Conservation (phyloP, 129 eudicot species). For the Flaveria linearis region DNA sequence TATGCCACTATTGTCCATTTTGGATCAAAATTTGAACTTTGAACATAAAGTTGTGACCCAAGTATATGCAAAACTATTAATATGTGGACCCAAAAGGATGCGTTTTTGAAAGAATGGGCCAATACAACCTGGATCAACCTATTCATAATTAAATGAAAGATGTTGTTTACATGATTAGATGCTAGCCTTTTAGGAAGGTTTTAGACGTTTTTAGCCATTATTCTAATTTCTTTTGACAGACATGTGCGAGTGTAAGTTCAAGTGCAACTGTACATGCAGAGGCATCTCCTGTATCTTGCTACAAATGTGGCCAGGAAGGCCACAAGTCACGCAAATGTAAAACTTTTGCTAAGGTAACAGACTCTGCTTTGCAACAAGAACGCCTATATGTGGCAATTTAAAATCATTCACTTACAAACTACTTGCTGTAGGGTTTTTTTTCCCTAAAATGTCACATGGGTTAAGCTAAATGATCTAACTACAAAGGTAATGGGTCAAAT, state of each 20-base stretch:
- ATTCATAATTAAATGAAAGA: too few relatives aligned
- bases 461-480: conserved; percentile 1
- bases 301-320: conserved; percentile 74
- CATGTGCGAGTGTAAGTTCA: conserved; percentile 40
- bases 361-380: not conserved
- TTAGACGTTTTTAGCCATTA: not conserved
- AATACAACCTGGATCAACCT: not conserved
- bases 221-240: conserved; percentile 45
- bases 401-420: not conserved
- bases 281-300: conserved; percentile 55
- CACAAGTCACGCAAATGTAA: conserved; percentile 86
- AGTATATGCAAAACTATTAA: not conserved
- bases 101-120: not conserved
- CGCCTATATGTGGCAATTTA: not conserved
- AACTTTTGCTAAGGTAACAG: conserved; percentile 50
- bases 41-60: not conserved
- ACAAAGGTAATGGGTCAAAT: not conserved
- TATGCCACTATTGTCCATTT: not conserved
- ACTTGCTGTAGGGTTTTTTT: not conserved
- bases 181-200: conserved; percentile 1
- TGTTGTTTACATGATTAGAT: too few relatives aligned
- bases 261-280: conserved; percentile 34
- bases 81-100: not conserved
- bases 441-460: not conserved
- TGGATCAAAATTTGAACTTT: not conserved